These are phyloP conservation scores for Aphanomyces invadans DNA, from an alignment of 352 stramenopile species.

Conservation along the genomic window DNA sequence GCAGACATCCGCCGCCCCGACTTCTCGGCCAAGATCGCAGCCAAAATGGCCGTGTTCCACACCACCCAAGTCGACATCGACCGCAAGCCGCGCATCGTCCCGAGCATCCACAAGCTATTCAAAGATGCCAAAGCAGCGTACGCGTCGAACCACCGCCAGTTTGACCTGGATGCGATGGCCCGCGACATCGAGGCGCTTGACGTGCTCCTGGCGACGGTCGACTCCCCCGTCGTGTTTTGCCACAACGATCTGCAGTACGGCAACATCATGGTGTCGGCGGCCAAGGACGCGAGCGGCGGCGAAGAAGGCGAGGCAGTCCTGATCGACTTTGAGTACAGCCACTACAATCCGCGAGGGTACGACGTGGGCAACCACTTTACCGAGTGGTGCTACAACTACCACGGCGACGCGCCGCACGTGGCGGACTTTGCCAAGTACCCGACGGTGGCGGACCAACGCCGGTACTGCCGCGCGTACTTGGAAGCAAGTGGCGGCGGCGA, in stretches of 20 bases:
- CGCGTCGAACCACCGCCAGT: slow-evolving; percentile 26
- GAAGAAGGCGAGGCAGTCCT: slow-evolving; percentile 39
- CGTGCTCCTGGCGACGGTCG: slow-evolving; percentile 39
- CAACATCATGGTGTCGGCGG: slow-evolving; percentile 71
- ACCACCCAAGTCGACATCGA: slow-evolving; percentile 32
- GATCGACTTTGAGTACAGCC: slow-evolving; percentile 93
- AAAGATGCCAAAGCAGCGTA: slow-evolving; percentile 39
- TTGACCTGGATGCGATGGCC: slow-evolving; percentile 32
- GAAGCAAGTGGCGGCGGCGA: slow-evolving; percentile 8
- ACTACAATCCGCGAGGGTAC: slow-evolving; percentile 86
- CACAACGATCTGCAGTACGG: slow-evolving; percentile 92
- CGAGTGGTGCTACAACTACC: slow-evolving; percentile 77
- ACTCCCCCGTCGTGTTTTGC: slow-evolving; percentile 74
- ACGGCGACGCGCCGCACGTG: slow-evolving; percentile 71
- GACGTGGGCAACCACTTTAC: slow-evolving; percentile 92
- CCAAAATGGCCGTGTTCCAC: slow-evolving; percentile 66
- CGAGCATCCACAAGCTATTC: slow-evolving; percentile 8
- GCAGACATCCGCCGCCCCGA: slow-evolving; percentile 60
- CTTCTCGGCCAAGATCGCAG: slow-evolving; percentile 43
- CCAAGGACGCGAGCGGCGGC: background rate
- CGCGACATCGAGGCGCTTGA: slow-evolving; percentile 54
- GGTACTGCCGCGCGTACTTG: slow-evolving; percentile 65
- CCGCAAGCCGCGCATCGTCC: background rate
- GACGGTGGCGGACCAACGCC: slow-evolving; percentile 48
- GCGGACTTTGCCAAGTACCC: slow-evolving; percentile 72